Percentiles rank a stretch among this genome's conserved stretches.
These are phyloP conservation scores for Anthracocystis walkeri DNA, from an alignment of 1,284 basidiomycete genomes.

Conservation along the genomic window DNA sequence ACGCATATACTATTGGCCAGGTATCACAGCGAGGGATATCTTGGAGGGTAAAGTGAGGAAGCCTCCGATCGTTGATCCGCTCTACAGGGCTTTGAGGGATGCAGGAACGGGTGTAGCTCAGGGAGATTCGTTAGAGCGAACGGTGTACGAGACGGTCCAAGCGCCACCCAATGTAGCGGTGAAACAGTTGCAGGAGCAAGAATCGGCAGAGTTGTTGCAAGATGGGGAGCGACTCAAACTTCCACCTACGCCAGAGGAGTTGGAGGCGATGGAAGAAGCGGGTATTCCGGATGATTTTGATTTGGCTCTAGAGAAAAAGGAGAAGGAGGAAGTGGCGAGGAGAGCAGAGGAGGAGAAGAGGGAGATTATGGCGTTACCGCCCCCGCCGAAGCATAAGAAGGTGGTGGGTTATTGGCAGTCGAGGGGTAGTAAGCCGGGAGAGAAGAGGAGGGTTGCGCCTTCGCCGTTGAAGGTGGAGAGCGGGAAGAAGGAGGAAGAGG, in stretches of 20 bases:
- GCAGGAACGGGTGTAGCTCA: slow-evolving; percentile 74
- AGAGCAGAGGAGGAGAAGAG: slow-evolving; percentile 37
- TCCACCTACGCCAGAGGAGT: slow-evolving; percentile 65
- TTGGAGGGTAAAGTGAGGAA: slow-evolving; percentile 65
- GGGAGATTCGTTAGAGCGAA: slow-evolving; percentile 64
- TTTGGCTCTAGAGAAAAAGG: slow-evolving; percentile 48
- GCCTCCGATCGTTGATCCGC: slow-evolving; percentile 71
- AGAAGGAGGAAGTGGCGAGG: slow-evolving; percentile 21
- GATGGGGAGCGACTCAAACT: slow-evolving; percentile 65
- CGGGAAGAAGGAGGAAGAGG: neutral
- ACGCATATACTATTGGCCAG: slow-evolving; percentile 67
- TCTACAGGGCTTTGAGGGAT: slow-evolving; percentile 72
- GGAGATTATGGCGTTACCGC: slow-evolving; percentile 50
- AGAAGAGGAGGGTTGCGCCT: slow-evolving; percentile 22
- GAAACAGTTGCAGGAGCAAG: slow-evolving; percentile 28
- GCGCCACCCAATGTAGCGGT: slow-evolving; percentile 39
- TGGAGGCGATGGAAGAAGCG: slow-evolving; percentile 64
- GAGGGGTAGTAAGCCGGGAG: slow-evolving; percentile 15
- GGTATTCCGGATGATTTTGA: slow-evolving; percentile 68
- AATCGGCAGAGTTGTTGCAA: slow-evolving; percentile 47
- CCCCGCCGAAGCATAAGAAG: slow-evolving; percentile 51
- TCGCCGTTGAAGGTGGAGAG: slow-evolving; percentile 12
- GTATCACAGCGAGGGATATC: slow-evolving; percentile 62
- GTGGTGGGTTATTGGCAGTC: slow-evolving; percentile 35
- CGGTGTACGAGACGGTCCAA: slow-evolving; percentile 50